These are phyloP conservation scores for Polytolypa hystricis DNA, from an alignment of 2,329 filamentous ascomycete genomes.

Conservation along the genomic window DNA sequence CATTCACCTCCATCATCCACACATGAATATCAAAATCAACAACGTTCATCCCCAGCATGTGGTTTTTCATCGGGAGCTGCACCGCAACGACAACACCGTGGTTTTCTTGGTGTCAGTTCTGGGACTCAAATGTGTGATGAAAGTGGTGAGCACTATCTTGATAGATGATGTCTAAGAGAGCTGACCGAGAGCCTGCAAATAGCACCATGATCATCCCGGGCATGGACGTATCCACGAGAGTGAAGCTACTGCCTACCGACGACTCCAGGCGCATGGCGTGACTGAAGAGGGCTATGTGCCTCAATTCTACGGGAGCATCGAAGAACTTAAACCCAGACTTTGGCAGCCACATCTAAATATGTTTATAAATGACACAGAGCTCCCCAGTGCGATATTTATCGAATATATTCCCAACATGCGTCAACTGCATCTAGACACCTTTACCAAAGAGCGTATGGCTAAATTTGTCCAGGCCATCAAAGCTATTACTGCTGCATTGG, in stretches of 20 bases:
- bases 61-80: slow-evolving; percentile 2
- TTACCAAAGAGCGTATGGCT: slow-evolving; percentile 2
- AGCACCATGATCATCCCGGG: slow-evolving; percentile 1
- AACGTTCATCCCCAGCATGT: slow-evolving; percentile 1
- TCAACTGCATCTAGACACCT: slow-evolving; percentile 2
- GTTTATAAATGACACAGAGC: slow-evolving; percentile 3
- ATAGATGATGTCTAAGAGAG: background rate
- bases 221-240: background rate
- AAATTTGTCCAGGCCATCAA: slow-evolving; percentile 2
- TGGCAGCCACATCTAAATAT: slow-evolving; percentile 4
- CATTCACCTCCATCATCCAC: no score
- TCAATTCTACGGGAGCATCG: slow-evolving; percentile 4
- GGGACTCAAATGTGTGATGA: slow-evolving; percentile 2
- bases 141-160: slow-evolving; percentile 2
- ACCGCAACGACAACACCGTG: slow-evolving; percentile 1
- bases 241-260: slow-evolving; percentile 1
- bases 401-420: slow-evolving; percentile 6
- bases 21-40: no score
- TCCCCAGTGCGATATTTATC: slow-evolving; percentile 5
- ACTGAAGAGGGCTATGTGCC: slow-evolving; percentile 3
- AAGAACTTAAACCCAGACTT: slow-evolving; percentile 2
- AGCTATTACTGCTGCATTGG: slow-evolving; percentile 4
- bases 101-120: background rate
- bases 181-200: background rate
- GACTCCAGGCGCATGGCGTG: background rate